These are phyloP conservation scores for Backusella tuberculispora DNA, from an alignment of 192 early-diverging fungal genomes.

Conservation along the genomic window DNA sequence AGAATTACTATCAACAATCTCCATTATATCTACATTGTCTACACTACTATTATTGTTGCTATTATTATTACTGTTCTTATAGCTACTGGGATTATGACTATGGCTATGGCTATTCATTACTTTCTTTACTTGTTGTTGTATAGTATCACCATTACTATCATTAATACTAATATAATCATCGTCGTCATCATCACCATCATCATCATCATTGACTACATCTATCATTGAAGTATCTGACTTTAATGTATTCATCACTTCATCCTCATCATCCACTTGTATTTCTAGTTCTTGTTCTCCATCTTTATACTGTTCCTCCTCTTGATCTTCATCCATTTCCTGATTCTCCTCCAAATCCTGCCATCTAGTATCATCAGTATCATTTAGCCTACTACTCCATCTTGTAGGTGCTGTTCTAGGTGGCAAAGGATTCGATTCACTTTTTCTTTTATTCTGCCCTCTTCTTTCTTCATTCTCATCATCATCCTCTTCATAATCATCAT, in stretches of 20 bases:
- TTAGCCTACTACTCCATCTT: constrained; percentile 30
- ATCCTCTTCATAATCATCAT: constrained; percentile 26
- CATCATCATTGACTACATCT: constrained; percentile 12
- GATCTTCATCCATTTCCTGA: constrained; percentile 1
- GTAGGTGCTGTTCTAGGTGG: constrained; percentile 7
- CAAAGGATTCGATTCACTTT: too few species aligned
- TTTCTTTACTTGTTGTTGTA: not conserved
- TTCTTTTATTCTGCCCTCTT: not conserved
- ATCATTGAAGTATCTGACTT: constrained; percentile 1
- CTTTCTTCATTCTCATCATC: not conserved
- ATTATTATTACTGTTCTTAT: not conserved
- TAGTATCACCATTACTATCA: too few species aligned
- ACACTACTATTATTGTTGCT: not conserved
- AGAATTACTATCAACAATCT: not conserved
- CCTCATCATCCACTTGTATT: not conserved
- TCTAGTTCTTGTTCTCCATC: not conserved
- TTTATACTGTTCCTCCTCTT: not conserved
- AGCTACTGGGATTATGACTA: too few species aligned
- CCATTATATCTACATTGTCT: not conserved
- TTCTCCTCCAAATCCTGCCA: constrained; percentile 41
- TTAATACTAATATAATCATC: not conserved
- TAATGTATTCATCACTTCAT: constrained; percentile 7
- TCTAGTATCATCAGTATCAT: constrained; percentile 37
- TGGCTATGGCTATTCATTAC: too few species aligned
- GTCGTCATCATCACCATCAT: not conserved